A percentile compares a stretch with the other conserved stretches of the same genome.
Evolutionary conservation across 2,329 filamentous ascomycete genomes (phyloP).

Genomic region (Phaeoacremonium minimum): DNA sequence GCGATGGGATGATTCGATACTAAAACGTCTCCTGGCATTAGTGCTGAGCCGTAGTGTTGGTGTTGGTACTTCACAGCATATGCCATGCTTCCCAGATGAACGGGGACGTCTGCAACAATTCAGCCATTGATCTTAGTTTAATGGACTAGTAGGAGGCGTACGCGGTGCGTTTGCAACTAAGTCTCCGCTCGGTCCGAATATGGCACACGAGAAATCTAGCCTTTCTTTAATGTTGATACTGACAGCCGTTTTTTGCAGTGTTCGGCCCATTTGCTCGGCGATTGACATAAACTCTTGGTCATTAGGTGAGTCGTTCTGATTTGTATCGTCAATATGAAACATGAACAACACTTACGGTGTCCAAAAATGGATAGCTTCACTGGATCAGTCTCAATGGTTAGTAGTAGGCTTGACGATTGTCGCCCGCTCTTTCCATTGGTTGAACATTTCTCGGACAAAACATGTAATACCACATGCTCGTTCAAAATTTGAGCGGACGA

Average conservation of each 20-base stretch:
- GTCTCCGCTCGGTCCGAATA: constrained; percentile 31
- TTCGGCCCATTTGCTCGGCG: constrained; percentile 54
- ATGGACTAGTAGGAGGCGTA: no score
- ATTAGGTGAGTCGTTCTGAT: no score
- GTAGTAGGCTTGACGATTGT: no score
- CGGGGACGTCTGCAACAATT: no score
- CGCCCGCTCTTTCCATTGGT: no score
- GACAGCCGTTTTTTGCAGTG: constrained; percentile 49
- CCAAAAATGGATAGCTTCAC: constrained; percentile 50
- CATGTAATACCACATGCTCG: constrained; percentile 32
- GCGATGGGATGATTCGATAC: constrained; percentile 29
- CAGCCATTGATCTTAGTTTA: no score
- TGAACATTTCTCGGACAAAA: no score
- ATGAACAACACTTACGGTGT: no score
- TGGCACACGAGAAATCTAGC: constrained; percentile 37
- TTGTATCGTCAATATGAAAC: no score
- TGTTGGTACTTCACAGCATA: constrained; percentile 32
- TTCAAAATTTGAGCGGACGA: constrained; percentile 28
- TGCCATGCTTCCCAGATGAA: constrained; percentile 35
- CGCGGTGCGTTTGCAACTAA: constrained; percentile 33
- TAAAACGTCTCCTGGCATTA: constrained; percentile 31
- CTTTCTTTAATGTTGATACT: constrained; percentile 45
- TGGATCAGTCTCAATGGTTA: no score
- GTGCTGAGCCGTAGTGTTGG: constrained; percentile 19
- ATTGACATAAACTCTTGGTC: constrained; percentile 58